These are phyloP conservation scores for Esteya vermicola DNA, from an alignment of 2,329 filamentous ascomycete genomes.

Conservation along the genomic window DNA sequence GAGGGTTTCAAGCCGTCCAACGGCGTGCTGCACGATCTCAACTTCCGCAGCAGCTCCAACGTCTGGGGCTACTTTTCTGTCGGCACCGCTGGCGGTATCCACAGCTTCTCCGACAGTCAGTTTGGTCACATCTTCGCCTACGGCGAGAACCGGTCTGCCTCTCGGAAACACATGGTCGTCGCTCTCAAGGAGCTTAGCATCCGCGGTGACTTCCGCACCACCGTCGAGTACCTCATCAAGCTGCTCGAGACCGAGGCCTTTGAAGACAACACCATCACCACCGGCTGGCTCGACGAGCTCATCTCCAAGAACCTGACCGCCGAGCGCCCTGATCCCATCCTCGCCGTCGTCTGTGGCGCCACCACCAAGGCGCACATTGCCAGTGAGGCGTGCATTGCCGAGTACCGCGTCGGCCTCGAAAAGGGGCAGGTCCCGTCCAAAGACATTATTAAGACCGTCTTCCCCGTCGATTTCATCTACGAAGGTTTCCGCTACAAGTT, in stretches of 20 bases:
- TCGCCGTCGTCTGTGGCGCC: constrained; percentile 91
- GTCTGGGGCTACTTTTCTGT: constrained; percentile 99
- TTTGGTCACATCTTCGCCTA: constrained; percentile 99
- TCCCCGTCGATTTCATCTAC: constrained; percentile 97
- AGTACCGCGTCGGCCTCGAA: constrained; percentile 80
- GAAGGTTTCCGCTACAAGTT: constrained; percentile 96
- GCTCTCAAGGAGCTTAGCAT: constrained; percentile 98
- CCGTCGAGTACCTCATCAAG: constrained; percentile 98
- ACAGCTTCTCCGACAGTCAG: constrained; percentile 98
- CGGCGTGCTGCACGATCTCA: constrained; percentile 96
- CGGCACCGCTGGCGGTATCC: constrained; percentile 88
- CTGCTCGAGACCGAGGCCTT: constrained; percentile 95
- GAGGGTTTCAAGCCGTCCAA: constrained; percentile 99
- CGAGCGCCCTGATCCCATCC: constrained; percentile 81
- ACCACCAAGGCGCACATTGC: constrained; percentile 89
- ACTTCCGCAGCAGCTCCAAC: constrained; percentile 97
- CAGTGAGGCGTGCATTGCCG: constrained; percentile 76
- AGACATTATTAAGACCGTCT: constrained; percentile 94
- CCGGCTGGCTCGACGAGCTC: constrained; percentile 95
- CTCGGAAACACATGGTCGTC: constrained; percentile 97
- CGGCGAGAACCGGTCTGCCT: constrained; percentile 91
- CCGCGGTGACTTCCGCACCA: constrained; percentile 97
- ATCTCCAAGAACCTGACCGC: constrained; percentile 96
- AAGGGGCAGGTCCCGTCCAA: constrained; percentile 96
- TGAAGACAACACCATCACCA: constrained; percentile 98